Conservation (phyloP, 164 flowering plant species). For the Warburgia ugandensis region DNA sequence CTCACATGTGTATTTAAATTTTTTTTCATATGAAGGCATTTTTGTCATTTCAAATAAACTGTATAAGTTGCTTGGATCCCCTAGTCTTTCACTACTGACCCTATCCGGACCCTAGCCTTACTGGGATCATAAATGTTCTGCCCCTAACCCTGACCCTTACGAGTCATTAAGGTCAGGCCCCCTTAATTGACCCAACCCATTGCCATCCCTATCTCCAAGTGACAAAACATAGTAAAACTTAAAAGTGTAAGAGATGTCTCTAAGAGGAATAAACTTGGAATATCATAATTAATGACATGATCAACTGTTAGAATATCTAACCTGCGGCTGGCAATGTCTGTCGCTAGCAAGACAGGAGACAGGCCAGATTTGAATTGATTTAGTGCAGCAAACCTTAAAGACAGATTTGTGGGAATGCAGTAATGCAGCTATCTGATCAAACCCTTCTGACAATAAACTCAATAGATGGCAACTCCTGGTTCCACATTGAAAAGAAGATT, state of each 20-base stretch:
- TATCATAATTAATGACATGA: slow-evolving; percentile 83
- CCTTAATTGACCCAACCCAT: too few relatives aligned
- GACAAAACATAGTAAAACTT: background rate
- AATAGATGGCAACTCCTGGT: slow-evolving; percentile 74
- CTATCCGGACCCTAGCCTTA: too few relatives aligned
- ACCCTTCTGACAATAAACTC: slow-evolving; percentile 72
- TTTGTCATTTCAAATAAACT: too few relatives aligned
- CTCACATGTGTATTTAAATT: too few relatives aligned
- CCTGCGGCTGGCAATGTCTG: slow-evolving; percentile 95
- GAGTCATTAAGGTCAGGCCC: too few relatives aligned
- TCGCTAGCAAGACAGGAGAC: slow-evolving; percentile 70
- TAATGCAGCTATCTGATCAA: slow-evolving; percentile 52
- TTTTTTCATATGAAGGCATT: too few relatives aligned
- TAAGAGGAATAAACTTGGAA: slow-evolving; percentile 58
- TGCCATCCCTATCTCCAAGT: slow-evolving; percentile 2
- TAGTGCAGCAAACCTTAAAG: slow-evolving; percentile 72
- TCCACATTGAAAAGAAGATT: slow-evolving; percentile 5
- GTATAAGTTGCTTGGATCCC: too few relatives aligned
- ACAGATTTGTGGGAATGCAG: slow-evolving; percentile 70
- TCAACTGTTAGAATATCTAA: slow-evolving; percentile 97
- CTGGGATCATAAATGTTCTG: too few relatives aligned
- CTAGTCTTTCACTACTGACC: too few relatives aligned
- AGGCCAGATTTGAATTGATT: slow-evolving; percentile 79
- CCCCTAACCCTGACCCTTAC: slow-evolving; percentile 24
- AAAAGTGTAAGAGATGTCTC: background rate